phyloP scores from a whole-genome alignment of 1,284 basidiomycete species.

The Malassezia vespertilionis region DNA sequence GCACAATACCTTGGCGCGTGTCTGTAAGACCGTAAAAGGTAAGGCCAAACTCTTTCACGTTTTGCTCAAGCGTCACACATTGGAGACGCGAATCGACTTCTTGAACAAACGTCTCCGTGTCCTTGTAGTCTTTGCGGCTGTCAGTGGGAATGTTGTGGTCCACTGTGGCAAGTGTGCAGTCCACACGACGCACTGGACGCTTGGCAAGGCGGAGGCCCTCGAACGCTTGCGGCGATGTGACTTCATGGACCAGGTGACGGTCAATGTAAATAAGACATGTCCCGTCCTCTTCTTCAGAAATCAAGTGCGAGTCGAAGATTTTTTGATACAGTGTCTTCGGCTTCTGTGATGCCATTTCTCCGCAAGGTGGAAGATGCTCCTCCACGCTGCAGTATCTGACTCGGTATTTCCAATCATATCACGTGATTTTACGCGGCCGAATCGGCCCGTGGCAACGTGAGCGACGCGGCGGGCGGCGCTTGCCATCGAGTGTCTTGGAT shows the following conservation, averaged over 20 bases:
- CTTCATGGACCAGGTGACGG: slow-evolving; percentile 45
- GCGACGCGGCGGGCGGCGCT: neutral
- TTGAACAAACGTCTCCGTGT: slow-evolving; percentile 42
- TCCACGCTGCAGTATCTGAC: neutral
- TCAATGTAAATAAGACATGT: slow-evolving; percentile 45
- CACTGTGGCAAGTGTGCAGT: slow-evolving; percentile 46
- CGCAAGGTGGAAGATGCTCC: neutral
- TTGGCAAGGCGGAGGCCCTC: slow-evolving; percentile 40
- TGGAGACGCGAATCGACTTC: slow-evolving; percentile 43
- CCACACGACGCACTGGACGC: slow-evolving; percentile 35
- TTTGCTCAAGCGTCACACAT: slow-evolving; percentile 43
- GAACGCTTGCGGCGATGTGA: slow-evolving; percentile 45
- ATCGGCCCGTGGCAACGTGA: slow-evolving; percentile 14
- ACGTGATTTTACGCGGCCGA: slow-evolving; percentile 11
- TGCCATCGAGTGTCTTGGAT: neutral
- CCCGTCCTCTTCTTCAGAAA: slow-evolving; percentile 37
- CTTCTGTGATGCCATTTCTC: neutral
- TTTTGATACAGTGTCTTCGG: slow-evolving; percentile 42
- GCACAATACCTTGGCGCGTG: slow-evolving; percentile 44
- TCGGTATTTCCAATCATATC: slow-evolving; percentile 9
- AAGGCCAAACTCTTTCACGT: slow-evolving; percentile 43
- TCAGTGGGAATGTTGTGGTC: slow-evolving; percentile 47
- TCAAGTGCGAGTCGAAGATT: slow-evolving; percentile 42
- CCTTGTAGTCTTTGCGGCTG: slow-evolving; percentile 36
- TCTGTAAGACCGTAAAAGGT: slow-evolving; percentile 46